A percentile compares a stretch with the other conserved stretches of the same genome.
Evolutionary conservation across 805 yeast species (phyloP).

Genomic region (Ogataea naganishii): DNA sequence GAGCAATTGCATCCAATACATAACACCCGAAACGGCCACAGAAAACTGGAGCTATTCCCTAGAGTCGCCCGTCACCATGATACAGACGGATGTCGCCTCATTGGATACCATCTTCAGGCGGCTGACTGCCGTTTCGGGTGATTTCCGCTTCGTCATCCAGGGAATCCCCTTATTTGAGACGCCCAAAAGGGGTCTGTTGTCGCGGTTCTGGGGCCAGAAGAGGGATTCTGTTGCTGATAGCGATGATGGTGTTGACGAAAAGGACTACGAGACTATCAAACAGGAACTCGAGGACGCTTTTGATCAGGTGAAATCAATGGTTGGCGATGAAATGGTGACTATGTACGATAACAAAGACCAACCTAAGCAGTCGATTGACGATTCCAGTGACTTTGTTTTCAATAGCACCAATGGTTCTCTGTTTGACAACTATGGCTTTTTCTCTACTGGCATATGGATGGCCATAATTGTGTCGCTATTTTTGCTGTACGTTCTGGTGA

Average conservation of each 20-base stretch:
- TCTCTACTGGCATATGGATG: conserved; percentile 78
- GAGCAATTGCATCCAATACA: too few relatives aligned
- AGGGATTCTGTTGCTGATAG: too few relatives aligned
- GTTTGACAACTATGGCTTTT: conserved; percentile 59
- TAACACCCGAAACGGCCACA: too few relatives aligned
- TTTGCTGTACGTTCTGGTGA: conserved; percentile 44
- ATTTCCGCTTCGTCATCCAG: too few relatives aligned
- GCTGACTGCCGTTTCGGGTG: too few relatives aligned
- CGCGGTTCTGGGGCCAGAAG: conserved; percentile 1
- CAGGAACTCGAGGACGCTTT: conserved; percentile 22
- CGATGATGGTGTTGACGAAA: conserved; percentile 12
- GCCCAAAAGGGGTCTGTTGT: conserved; percentile 6
- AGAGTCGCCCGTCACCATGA: too few relatives aligned
- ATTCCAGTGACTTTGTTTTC: conserved; percentile 1
- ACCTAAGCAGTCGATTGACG: conserved; percentile 1
- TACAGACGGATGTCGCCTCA: too few relatives aligned
- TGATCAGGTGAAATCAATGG: conserved; percentile 17
- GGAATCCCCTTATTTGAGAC: conserved; percentile 20
- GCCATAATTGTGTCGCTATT: conserved; percentile 57
- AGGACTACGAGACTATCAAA: conserved; percentile 17
- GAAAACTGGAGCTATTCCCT: too few relatives aligned
- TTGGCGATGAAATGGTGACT: conserved; percentile 17
- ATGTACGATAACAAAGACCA: conserved; percentile 9
- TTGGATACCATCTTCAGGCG: too few relatives aligned
- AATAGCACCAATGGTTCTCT: conserved; percentile 28